phyloP scores from a whole-genome alignment of 2,329 filamentous ascomycete species.

The Xylariaceae sp. region DNA sequence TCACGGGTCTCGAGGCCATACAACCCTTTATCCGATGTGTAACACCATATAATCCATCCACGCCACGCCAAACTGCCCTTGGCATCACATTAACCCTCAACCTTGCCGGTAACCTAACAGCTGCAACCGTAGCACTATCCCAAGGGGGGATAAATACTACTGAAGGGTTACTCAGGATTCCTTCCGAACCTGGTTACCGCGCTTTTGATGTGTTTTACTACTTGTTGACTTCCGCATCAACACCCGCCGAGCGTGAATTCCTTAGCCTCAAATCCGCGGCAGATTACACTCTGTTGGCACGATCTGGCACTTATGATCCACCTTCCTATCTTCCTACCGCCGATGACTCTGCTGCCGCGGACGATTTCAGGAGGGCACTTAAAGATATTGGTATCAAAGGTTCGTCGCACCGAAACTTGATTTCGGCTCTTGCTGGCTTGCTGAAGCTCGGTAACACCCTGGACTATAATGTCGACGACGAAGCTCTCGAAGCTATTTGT shows the following conservation, averaged over 20 bases:
- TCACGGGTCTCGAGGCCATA: slow-evolving; percentile 79
- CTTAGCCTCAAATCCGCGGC: slow-evolving; percentile 79
- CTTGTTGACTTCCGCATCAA: slow-evolving; percentile 88
- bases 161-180: slow-evolving; percentile 80
- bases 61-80: slow-evolving; percentile 79
- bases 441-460: slow-evolving; percentile 91
- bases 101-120: slow-evolving; percentile 78
- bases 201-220: slow-evolving; percentile 99
- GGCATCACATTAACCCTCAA: slow-evolving; percentile 83
- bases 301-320: slow-evolving; percentile 83
- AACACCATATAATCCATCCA: slow-evolving; percentile 87
- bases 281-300: slow-evolving; percentile 77
- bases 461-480: slow-evolving; percentile 82
- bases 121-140: slow-evolving; percentile 77
- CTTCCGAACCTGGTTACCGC: slow-evolving; percentile 79
- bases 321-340: slow-evolving; percentile 90
- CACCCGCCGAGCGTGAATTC: slow-evolving; percentile 86
- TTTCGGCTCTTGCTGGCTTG: slow-evolving; percentile 84
- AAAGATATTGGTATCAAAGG: slow-evolving; percentile 96
- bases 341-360: slow-evolving; percentile 89
- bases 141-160: slow-evolving; percentile 86
- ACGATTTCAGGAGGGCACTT: slow-evolving; percentile 86
- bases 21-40: slow-evolving; percentile 87
- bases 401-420: slow-evolving; percentile 77
- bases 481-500: slow-evolving; percentile 82